A percentile compares a stretch with the other conserved stretches of the same genome.
These are phyloP conservation scores for Tephrocybe sp. DNA, from an alignment of 768 basidiomycete species.

Conservation along the genomic window DNA sequence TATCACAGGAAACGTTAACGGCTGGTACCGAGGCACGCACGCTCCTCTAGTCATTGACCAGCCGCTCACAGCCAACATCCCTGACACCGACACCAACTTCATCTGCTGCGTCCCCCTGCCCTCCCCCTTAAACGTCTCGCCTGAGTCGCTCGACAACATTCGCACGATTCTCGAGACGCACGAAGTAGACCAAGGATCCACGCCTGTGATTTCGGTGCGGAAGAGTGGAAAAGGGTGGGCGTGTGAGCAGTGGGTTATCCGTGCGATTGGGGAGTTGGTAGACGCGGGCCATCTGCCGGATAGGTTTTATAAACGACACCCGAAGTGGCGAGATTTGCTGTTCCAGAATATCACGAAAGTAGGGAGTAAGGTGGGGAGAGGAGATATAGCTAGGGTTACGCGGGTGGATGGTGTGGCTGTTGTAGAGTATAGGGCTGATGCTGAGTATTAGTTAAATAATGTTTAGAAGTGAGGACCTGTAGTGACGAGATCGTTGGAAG, in stretches of 20 bases:
- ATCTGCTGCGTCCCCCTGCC: not conserved
- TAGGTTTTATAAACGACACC: not conserved
- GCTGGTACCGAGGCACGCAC: constrained; percentile 3
- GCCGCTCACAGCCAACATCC: not conserved
- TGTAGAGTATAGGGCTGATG: not conserved
- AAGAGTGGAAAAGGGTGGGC: too few species aligned
- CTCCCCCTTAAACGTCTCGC: not conserved
- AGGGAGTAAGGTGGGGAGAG: not conserved
- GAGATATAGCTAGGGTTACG: not conserved
- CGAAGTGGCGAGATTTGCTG: not conserved
- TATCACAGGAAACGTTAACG: constrained; percentile 6
- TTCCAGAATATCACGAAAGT: not conserved
- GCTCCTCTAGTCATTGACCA: constrained; percentile 2
- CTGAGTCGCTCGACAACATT: not conserved
- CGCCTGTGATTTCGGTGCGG: too few species aligned
- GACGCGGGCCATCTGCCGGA: too few species aligned
- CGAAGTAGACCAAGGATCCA: not conserved
- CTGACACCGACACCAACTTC: not conserved
- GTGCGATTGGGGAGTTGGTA: too few species aligned
- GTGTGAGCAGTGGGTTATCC: too few species aligned
- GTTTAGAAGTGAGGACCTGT: too few species aligned
- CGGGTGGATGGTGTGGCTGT: not conserved
- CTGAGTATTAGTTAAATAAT: too few species aligned
- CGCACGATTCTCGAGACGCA: not conserved
- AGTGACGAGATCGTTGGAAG: too few species aligned